Evolutionary conservation across 805 yeast genomes (phyloP).

Genomic region (Peterozyma toletana): DNA sequence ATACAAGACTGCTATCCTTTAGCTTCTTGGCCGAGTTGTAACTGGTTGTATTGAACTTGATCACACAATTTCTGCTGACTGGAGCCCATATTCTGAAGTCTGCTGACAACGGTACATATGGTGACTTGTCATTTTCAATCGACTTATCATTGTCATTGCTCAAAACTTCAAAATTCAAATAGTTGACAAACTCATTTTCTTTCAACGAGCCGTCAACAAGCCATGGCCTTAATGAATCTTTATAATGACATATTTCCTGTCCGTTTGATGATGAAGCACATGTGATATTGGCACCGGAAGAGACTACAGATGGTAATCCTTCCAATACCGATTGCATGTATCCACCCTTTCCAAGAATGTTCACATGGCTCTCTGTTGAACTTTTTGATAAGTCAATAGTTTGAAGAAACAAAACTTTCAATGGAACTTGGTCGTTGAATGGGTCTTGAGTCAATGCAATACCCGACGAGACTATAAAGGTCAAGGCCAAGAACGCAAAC

Average conservation of each 20-base stretch:
- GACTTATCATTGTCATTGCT: slow-evolving; percentile 37
- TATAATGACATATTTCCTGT: slow-evolving; percentile 44
- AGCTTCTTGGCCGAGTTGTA: slow-evolving; percentile 22
- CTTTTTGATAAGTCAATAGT: slow-evolving; percentile 36
- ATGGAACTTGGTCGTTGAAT: slow-evolving; percentile 55
- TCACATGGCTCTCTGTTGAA: slow-evolving; percentile 28
- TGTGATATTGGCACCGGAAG: slow-evolving; percentile 15
- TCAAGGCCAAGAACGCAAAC: slow-evolving; percentile 29
- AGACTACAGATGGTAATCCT: slow-evolving; percentile 43
- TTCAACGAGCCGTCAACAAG: slow-evolving; percentile 27
- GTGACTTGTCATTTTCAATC: slow-evolving; percentile 28
- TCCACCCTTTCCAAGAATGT: slow-evolving; percentile 44
- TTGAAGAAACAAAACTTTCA: slow-evolving; percentile 69
- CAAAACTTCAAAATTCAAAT: slow-evolving; percentile 43
- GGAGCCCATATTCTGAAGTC: slow-evolving; percentile 50
- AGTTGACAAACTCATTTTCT: slow-evolving; percentile 30
- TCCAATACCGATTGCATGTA: slow-evolving; percentile 36
- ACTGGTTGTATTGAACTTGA: slow-evolving; percentile 48
- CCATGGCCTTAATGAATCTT: slow-evolving; percentile 37
- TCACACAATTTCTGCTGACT: slow-evolving; percentile 57
- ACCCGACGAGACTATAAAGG: slow-evolving; percentile 30
- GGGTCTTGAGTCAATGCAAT: slow-evolving; percentile 39
- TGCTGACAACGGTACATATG: slow-evolving; percentile 60
- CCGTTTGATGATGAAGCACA: slow-evolving; percentile 38
- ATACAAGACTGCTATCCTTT: slow-evolving; percentile 24